Percentiles rank a stretch among this genome's conserved stretches.
These are phyloP conservation scores for Ophiostoma novo-ulmi DNA, from an alignment of 2,329 filamentous ascomycete species.

Conservation along the genomic window DNA sequence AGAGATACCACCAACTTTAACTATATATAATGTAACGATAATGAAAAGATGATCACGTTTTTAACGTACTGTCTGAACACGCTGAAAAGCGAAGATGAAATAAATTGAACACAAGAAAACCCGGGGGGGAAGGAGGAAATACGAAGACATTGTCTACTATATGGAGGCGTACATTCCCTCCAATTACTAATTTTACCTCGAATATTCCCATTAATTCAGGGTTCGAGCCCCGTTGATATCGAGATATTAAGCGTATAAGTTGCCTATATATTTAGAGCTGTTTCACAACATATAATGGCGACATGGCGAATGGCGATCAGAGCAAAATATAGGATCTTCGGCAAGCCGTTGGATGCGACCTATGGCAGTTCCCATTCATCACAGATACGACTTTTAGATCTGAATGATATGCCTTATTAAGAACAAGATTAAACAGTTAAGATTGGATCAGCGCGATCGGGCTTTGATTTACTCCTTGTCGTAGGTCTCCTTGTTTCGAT, in stretches of 20 bases:
- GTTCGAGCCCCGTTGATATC: not conserved
- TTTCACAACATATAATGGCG: not conserved
- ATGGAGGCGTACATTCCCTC: too few relatives aligned
- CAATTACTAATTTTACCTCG: too few relatives aligned
- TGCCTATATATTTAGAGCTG: not conserved
- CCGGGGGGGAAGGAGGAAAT: not conserved
- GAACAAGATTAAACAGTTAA: too few relatives aligned
- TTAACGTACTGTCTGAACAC: not conserved
- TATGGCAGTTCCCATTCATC: too few relatives aligned
- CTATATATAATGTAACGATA: not conserved
- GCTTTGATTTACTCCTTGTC: not conserved
- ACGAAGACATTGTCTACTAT: not conserved
- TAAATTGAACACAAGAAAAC: not conserved
- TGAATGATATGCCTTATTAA: too few relatives aligned
- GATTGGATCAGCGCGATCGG: not conserved
- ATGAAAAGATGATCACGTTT: slow-evolving; percentile 3
- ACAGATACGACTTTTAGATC: too few relatives aligned
- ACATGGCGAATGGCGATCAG: not conserved
- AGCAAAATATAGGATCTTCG: slow-evolving; percentile 1
- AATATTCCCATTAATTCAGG: too few relatives aligned
- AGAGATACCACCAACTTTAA: not conserved
- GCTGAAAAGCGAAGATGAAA: not conserved
- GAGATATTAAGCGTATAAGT: not conserved
- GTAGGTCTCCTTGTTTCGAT: not conserved
- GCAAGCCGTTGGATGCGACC: not conserved